phyloP scores from a whole-genome alignment of 2,329 filamentous ascomycete species.

The Ustilaginoidea virens region DNA sequence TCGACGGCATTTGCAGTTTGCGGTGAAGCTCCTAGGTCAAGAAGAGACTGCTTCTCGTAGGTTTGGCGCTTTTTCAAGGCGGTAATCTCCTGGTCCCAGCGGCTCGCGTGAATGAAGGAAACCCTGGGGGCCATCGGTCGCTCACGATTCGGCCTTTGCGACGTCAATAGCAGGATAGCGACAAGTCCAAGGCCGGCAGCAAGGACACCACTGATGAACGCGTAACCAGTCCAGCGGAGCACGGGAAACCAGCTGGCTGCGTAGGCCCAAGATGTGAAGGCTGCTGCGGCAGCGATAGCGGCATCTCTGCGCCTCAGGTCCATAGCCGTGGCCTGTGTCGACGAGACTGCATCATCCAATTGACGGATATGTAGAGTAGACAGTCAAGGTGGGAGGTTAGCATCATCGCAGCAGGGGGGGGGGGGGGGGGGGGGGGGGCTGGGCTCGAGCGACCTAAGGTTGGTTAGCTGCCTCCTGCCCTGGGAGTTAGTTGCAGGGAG shows the following conservation, averaged over 20 bases:
- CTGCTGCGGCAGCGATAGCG: slow-evolving; percentile 49
- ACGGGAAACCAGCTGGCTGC: slow-evolving; percentile 68
- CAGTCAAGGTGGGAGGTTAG: too few species aligned
- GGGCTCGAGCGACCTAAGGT: too few species aligned
- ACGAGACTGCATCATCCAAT: slow-evolving; percentile 16
- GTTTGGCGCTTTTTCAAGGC: slow-evolving; percentile 48
- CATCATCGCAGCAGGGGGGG: too few species aligned
- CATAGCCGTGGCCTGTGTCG: slow-evolving; percentile 30
- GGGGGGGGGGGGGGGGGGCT: too few species aligned
- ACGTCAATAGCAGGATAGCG: slow-evolving; percentile 38
- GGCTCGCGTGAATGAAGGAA: slow-evolving; percentile 44
- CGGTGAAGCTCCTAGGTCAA: slow-evolving; percentile 57
- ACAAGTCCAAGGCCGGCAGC: slow-evolving; percentile 38
- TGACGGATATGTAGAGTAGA: too few species aligned
- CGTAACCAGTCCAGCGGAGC: slow-evolving; percentile 73
- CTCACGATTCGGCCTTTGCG: slow-evolving; percentile 30
- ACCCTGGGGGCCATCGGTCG: slow-evolving; percentile 26
- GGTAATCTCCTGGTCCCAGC: slow-evolving; percentile 57
- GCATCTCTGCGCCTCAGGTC: slow-evolving; percentile 61
- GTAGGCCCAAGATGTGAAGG: slow-evolving; percentile 79
- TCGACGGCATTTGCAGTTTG: slow-evolving; percentile 70
- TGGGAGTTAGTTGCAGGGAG: too few species aligned
- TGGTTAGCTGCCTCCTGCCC: too few species aligned
- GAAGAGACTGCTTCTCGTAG: slow-evolving; percentile 51
- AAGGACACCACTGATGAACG: slow-evolving; percentile 57